Evolutionary conservation across 441 rosid species (phyloP).

Genomic region (Caryocar brasiliense): DNA sequence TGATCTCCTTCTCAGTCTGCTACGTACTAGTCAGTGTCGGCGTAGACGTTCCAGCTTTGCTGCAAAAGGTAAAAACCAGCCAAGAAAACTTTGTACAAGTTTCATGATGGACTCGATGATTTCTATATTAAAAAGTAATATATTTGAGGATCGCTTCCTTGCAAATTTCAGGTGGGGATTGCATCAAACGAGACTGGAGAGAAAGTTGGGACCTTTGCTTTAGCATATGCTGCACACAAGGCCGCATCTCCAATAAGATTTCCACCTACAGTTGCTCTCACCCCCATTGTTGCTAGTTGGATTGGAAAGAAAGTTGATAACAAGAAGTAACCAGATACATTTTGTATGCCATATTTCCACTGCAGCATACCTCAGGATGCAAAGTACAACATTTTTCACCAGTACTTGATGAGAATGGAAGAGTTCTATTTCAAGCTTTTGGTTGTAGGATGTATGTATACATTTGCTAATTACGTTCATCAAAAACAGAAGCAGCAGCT

Average conservation of each 20-base stretch:
- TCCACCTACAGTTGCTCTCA: conserved; percentile 79
- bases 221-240: conserved; percentile 90
- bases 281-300: conserved; percentile 83
- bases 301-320: conserved; percentile 70
- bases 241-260: conserved; percentile 94
- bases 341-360: too few relatives aligned
- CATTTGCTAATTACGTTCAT: too few relatives aligned
- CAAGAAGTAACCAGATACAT: conserved; percentile 26
- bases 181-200: conserved; percentile 53
- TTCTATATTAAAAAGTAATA: too few relatives aligned
- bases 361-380: too few relatives aligned
- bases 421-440: too few relatives aligned
- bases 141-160: too few relatives aligned
- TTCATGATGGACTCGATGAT: background rate
- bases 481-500: too few relatives aligned
- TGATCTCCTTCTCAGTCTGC: conserved; percentile 69
- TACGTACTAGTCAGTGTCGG: conserved; percentile 58
- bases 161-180: conserved; percentile 57
- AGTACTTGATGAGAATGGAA: too few relatives aligned
- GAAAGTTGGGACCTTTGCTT: conserved; percentile 76
- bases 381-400: too few relatives aligned
- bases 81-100: background rate
- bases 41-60: conserved; percentile 66
- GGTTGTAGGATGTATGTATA: too few relatives aligned
- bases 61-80: conserved; percentile 35